Evolutionary conservation across 2,329 filamentous ascomycete species (phyloP), one percentile per base, ranked within the genome.

Genomic region (Monosporascus sp.): DNA sequence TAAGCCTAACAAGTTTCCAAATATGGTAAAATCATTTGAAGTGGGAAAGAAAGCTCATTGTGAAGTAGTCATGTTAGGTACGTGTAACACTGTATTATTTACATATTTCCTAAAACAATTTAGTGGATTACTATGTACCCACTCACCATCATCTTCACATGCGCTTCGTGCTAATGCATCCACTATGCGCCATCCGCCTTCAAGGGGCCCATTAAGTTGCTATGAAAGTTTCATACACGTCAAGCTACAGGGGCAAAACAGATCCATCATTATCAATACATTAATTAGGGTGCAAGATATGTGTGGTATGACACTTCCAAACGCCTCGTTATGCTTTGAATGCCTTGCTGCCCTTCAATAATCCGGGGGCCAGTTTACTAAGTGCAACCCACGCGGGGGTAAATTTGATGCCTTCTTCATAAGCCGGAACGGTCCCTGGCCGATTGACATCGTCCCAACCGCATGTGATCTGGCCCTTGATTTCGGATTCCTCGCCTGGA

Each of bases 381-480:
- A 91, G 76, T 9, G 86, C 85, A 7, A 85, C 84, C 94, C 94
- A 99, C 5, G 77, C 74, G 1, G 94, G 94, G 61, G 85, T 79
- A 71, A 85, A 97, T 67, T 85, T 81, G 61, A 81, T 75, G 48
- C 90, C 77, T 71, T 97, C 92, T 61, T 94, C 88, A 50, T 93
- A 81, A 1, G 92, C 92, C 0, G 93, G 92, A 48, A 97, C 91
- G 1, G 79, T 78, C 3, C 83, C 86, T 2, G 73, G 70, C 37
- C 75, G 73, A 64, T 97, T 97, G 45, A 83, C 85, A 73, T 99
- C 94, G 63, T 87, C 91, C 91, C 92, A 97, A 34, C 89, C 76
- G 71, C 94, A 97, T 17, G 86, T 79, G 1, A 92, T 84, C 36
- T 75, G 79, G 1, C 91, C 89, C 58, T 77, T 79, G 36, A 91